These are phyloP conservation scores for Aspergillus proliferans DNA, from an alignment of 2,329 filamentous ascomycete genomes.

Conservation along the genomic window DNA sequence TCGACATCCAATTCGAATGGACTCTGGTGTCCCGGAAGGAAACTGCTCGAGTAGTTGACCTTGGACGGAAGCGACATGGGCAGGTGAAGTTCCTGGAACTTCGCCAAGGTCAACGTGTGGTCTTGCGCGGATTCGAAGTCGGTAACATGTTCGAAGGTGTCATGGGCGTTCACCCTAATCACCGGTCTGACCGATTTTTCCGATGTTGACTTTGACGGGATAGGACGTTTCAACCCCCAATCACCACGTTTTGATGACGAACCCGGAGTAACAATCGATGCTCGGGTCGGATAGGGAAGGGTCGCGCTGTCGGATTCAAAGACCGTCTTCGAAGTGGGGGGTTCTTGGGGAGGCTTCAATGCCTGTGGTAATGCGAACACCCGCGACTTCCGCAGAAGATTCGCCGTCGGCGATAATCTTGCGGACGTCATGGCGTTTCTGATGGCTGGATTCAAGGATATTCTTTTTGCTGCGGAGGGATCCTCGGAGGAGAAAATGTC, in stretches of 20 bases:
- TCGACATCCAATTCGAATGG: slow-evolving; percentile 40
- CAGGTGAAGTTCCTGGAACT: slow-evolving; percentile 77
- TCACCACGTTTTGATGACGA: slow-evolving; percentile 71
- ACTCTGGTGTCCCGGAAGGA: slow-evolving; percentile 28
- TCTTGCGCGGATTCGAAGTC: slow-evolving; percentile 80
- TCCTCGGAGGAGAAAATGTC: slow-evolving; percentile 28
- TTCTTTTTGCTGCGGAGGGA: slow-evolving; percentile 4
- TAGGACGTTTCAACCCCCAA: slow-evolving; percentile 83
- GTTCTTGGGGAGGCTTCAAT: slow-evolving; percentile 56
- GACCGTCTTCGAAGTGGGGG: slow-evolving; percentile 43
- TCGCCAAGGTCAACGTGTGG: slow-evolving; percentile 71
- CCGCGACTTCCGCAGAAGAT: slow-evolving; percentile 76
- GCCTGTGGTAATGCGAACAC: slow-evolving; percentile 81
- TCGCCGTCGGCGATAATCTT: slow-evolving; percentile 54
- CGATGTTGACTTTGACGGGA: slow-evolving; percentile 70
- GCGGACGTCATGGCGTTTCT: slow-evolving; percentile 36
- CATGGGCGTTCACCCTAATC: slow-evolving; percentile 69
- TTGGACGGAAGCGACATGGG: slow-evolving; percentile 54
- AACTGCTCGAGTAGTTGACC: slow-evolving; percentile 24
- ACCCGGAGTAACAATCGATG: slow-evolving; percentile 71
- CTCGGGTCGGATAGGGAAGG: slow-evolving; percentile 69
- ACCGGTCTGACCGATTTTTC: slow-evolving; percentile 64
- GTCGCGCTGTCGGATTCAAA: slow-evolving; percentile 65
- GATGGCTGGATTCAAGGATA: slow-evolving; percentile 12
- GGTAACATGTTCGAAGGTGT: slow-evolving; percentile 81